These are phyloP conservation scores for Paxillus ammoniavirescens DNA, from an alignment of 768 basidiomycete genomes.

Conservation along the genomic window DNA sequence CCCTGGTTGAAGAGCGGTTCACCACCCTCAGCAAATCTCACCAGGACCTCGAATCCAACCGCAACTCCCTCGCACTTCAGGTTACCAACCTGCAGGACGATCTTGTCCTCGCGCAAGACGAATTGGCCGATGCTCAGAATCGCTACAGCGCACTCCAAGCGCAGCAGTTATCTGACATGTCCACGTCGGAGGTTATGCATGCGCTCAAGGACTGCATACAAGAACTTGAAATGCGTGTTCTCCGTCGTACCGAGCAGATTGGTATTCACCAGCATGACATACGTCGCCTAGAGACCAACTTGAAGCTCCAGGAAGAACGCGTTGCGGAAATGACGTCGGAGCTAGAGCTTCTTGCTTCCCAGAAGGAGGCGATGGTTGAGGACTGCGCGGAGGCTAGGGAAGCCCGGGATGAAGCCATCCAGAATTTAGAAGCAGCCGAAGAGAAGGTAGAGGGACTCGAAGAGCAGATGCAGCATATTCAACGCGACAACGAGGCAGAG, in stretches of 20 bases:
- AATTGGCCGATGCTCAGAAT: slow-evolving; percentile 53
- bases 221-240: slow-evolving; percentile 64
- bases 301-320: slow-evolving; percentile 72
- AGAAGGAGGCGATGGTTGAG: slow-evolving; percentile 81
- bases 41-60: slow-evolving; percentile 61
- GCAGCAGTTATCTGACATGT: slow-evolving; percentile 65
- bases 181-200: slow-evolving; percentile 51
- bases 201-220: slow-evolving; percentile 63
- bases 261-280: slow-evolving; percentile 80
- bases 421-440: slow-evolving; percentile 58
- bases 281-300: slow-evolving; percentile 70
- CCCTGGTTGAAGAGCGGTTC: slow-evolving; percentile 40
- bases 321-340: slow-evolving; percentile 68
- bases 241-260: slow-evolving; percentile 70
- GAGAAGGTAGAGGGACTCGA: slow-evolving; percentile 53
- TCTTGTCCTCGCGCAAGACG: slow-evolving; percentile 48
- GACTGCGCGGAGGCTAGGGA: slow-evolving; percentile 80
- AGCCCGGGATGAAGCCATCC: slow-evolving; percentile 63
- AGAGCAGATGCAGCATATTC: slow-evolving; percentile 18
- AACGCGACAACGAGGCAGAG: slow-evolving; percentile 31
- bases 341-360: slow-evolving; percentile 58
- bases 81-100: slow-evolving; percentile 63
- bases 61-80: slow-evolving; percentile 64
- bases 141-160: slow-evolving; percentile 63
- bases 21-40: slow-evolving; percentile 44